A percentile compares a stretch with the other conserved stretches of the same genome.
These are phyloP conservation scores for Parietaria judaica DNA, from an alignment of 306 rosid genomes.

Conservation along the genomic window DNA sequence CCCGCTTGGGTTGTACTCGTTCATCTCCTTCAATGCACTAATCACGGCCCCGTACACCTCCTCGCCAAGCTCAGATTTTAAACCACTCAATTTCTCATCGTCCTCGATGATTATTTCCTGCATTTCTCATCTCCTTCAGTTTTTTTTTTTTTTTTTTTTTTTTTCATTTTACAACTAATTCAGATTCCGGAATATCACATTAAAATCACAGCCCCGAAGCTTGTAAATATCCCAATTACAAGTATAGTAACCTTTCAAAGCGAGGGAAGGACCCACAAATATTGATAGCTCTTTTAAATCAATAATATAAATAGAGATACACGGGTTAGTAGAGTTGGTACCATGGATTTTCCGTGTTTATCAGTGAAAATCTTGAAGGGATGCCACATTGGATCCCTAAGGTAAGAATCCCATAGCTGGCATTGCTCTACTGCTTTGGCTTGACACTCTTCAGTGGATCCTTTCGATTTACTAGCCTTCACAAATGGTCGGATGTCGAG, in stretches of 20 bases:
- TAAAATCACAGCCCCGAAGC: too few relatives aligned
- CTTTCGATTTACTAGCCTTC: slow-evolving; percentile 29
- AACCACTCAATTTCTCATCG: slow-evolving; percentile 46
- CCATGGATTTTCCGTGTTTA: slow-evolving; percentile 25
- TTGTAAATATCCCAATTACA: too few relatives aligned
- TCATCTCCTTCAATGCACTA: slow-evolving; percentile 53
- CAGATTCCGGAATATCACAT: too few relatives aligned
- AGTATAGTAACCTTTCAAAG: too few relatives aligned
- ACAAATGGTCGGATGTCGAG: slow-evolving; percentile 46
- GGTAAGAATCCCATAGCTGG: slow-evolving; percentile 47
- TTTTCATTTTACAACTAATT: too few relatives aligned
- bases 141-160: too few relatives aligned
- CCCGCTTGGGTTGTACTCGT: slow-evolving; percentile 78
- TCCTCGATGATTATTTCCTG: slow-evolving; percentile 57
- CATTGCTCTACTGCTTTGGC: slow-evolving; percentile 34
- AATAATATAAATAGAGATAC: background rate
- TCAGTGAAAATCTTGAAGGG: slow-evolving; percentile 49
- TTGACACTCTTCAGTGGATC: slow-evolving; percentile 21
- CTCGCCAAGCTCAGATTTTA: slow-evolving; percentile 51
- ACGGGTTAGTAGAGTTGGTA: slow-evolving; percentile 9
- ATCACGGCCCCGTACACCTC: slow-evolving; percentile 43
- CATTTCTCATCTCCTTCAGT: too few relatives aligned
- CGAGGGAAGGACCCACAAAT: too few relatives aligned
- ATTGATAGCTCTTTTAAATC: too few relatives aligned
- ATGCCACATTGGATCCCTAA: slow-evolving; percentile 72